Conservation (phyloP, 345 rosid species). For the Luvunga scandens region DNA sequence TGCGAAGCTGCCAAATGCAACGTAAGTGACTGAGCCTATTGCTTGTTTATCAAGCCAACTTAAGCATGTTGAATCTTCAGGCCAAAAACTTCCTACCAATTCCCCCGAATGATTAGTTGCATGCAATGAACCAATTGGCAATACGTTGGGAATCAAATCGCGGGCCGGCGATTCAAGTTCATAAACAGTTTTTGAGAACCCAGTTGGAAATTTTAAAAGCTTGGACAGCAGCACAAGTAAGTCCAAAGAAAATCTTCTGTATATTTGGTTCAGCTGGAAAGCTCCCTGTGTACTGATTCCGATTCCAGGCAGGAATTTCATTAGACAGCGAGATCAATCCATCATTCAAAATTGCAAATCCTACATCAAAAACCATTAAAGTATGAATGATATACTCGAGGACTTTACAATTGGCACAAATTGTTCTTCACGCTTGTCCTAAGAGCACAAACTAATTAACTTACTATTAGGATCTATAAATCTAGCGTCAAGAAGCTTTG, state of each 20-base stretch:
- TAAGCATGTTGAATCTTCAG: constrained; percentile 30
- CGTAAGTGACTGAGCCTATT: constrained; percentile 31
- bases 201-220: constrained; percentile 7
- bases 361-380: background rate
- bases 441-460: background rate
- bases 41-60: constrained; percentile 42
- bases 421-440: too few species aligned
- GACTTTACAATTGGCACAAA: too few species aligned
- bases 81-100: constrained; percentile 16
- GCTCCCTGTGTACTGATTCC: constrained; percentile 19
- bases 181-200: constrained; percentile 20
- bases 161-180: constrained; percentile 24
- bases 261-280: background rate
- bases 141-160: background rate
- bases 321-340: constrained; percentile 14
- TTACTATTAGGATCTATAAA: constrained; percentile 21
- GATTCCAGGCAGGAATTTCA: constrained; percentile 14
- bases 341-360: background rate
- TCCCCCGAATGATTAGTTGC: background rate
- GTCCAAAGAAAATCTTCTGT: constrained; percentile 6
- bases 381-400: too few species aligned
- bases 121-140: constrained; percentile 14
- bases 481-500: constrained; percentile 18
- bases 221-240: background rate
- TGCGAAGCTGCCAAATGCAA: constrained; percentile 36